These are phyloP conservation scores for Knoxia roxburghii DNA, from an alignment of 257 asterid genomes.

Conservation along the genomic window DNA sequence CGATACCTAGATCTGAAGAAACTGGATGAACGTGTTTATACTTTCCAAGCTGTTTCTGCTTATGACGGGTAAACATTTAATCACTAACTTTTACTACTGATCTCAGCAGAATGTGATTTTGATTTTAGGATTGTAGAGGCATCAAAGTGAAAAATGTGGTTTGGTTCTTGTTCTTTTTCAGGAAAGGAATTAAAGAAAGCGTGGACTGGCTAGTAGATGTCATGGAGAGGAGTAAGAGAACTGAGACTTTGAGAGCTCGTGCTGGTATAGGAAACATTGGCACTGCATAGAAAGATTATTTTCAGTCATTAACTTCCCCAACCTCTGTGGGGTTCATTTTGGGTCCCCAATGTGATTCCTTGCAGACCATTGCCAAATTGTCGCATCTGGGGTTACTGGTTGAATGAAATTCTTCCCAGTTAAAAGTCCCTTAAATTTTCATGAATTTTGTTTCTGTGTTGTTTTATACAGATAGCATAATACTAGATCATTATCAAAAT, in stretches of 20 bases:
- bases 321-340: slow-evolving; percentile 17
- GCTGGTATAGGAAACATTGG: slow-evolving; percentile 32
- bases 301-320: neutral
- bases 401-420: neutral
- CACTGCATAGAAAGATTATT: slow-evolving; percentile 10
- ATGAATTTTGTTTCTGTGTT: neutral
- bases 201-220: slow-evolving; percentile 76
- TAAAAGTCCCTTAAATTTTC: slow-evolving; percentile 4
- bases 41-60: slow-evolving; percentile 65
- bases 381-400: neutral
- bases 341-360: slow-evolving; percentile 19
- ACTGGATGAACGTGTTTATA: slow-evolving; percentile 58
- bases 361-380: slow-evolving; percentile 9
- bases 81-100: neutral
- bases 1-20: slow-evolving; percentile 68
- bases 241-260: slow-evolving; percentile 58
- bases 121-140: neutral
- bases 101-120: neutral
- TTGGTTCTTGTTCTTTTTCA: slow-evolving; percentile 23
- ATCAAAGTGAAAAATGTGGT: neutral
- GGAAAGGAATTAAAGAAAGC: slow-evolving; percentile 71
- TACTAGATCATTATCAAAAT: slow-evolving; percentile 3
- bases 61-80: slow-evolving; percentile 51
- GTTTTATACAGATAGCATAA: neutral
- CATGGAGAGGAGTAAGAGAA: slow-evolving; percentile 85